Evolutionary conservation across 2,329 filamentous ascomycete species (phyloP).

Genomic region (Fusarium floridanum): DNA sequence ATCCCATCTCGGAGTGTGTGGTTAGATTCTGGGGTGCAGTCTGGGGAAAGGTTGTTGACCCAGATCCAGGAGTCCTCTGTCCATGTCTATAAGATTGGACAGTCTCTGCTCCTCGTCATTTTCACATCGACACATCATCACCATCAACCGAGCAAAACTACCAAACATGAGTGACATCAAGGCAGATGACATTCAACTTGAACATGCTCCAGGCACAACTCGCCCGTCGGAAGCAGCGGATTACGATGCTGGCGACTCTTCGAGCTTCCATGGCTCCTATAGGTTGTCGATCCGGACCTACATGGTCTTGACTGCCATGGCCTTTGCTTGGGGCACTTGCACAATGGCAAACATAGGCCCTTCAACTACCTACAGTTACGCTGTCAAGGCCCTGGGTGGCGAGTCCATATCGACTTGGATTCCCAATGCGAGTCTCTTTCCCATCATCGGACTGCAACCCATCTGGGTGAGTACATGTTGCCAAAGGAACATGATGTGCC

Average conservation of each 20-base stretch:
- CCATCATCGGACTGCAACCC: neutral
- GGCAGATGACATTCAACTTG: neutral
- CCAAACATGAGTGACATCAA: neutral
- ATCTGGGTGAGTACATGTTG: neutral
- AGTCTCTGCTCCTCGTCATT: neutral
- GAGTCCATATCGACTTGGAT: slow-evolving; percentile 3
- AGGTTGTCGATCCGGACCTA: neutral
- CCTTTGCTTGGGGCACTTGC: slow-evolving; percentile 6
- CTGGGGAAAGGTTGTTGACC: neutral
- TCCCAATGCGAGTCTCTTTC: neutral
- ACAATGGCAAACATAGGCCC: slow-evolving; percentile 9
- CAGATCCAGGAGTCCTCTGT: neutral
- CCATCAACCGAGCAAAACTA: neutral
- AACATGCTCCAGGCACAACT: neutral
- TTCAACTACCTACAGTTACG: neutral
- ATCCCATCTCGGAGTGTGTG: neutral
- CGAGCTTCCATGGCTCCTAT: neutral
- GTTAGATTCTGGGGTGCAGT: neutral
- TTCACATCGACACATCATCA: neutral
- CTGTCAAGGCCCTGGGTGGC: neutral
- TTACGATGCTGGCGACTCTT: neutral
- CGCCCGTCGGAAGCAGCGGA: neutral
- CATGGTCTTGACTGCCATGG: slow-evolving; percentile 1
- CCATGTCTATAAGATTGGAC: neutral
- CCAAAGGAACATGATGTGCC: too few relatives aligned